Evolutionary conservation across 2,329 filamentous ascomycete genomes (phyloP), one percentile per base, ranked within the genome.

Genomic region (Pseudonectria buxi): DNA sequence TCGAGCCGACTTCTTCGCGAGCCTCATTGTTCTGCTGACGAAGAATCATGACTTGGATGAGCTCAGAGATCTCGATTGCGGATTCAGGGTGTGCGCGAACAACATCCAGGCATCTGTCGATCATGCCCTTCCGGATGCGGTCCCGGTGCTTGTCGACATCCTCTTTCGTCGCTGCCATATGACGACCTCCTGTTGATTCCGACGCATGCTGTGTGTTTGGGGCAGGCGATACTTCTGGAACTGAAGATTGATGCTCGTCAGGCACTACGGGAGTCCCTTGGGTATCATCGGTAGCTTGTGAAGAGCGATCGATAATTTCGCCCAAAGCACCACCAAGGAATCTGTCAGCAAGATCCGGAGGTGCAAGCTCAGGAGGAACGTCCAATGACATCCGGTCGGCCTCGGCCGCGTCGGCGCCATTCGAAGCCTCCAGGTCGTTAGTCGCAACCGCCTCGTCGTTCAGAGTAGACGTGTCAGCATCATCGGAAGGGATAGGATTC

Each of bases 91-190:
- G 89, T 26, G 83, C 81, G 56, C 90, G 84, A 35, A 98, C 80
- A 24, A 96, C 80, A 51, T 95, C 89, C 14, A 98, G 69, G 46
- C 86, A 94, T 39, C 87, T 83, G 50, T 95, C 89, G 40, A 96
- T 89, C 36, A 96, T 64, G 37, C 86, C 81, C 14, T 77, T 71
- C 26, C 86, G 78, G 27, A 96, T 68, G n/a, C 71, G 73, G 4
- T 74, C 70, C 30, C 92, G 80, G 57, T 86, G 76, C 24, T 76
- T 74, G 43, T 95, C 86, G 6, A 98, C 69, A 45, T 88, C 83
- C 39, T 95, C 86, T 38, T 88, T 71, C 0, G 84, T 50, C 16
- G 45, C 46, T 32, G 51, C 34, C 15, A 51, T 39, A 11, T 47
- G 25, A 10, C 26, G 28, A 6, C 45, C 46, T 2, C 33, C 27